Base-by-base conservation (phyloP, 345 rosid genomes). In the Firmiana major region DNA sequence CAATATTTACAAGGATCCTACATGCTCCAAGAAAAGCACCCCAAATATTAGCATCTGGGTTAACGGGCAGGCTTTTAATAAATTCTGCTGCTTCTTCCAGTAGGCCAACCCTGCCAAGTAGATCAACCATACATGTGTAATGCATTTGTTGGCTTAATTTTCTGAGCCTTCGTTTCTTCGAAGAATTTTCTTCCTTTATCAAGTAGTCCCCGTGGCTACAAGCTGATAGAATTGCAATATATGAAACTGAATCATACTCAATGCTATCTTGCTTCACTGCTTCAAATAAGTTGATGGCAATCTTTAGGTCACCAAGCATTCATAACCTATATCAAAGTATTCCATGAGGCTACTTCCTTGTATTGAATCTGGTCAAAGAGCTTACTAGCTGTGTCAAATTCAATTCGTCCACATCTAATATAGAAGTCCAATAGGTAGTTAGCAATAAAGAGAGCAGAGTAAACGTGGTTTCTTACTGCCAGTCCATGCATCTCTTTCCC, bases 1-100 rank as follows among this genome's bases (percentile, higher is more conserved):
- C 91, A 26, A 88, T 21, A 73, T 85, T 72, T 62, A 88, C 87
- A 24, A 83, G 82, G 21, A 83, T 78, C 26, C 89, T 77, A 75
- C 92, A 84, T 46, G 90, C 89, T 24, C 90, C 89, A 11, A 89
- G 86, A 55, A 89, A 77, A 74, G 90, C 86, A 13, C 88, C 90
- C 92, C 90, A 87, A 11, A 84, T 75, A 81, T 85, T 80, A 38
- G 85, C 79, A 63, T 83, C 85, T 10, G 88, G 77, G 66, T 75
- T 75, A 1, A 80, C 63, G 3, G 88, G 77, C 53, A 85, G 24
- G 26, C 73, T 73, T 71, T 81, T 72, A 7, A 88, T 82, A 19
- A 86, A 73, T 53, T 79, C 60, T 34, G 78, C 78, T 45, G 85
- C 88, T 67, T 88, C 88, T 43, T 82, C 81, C 71, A 86, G 36